Conservation (phyloP, 371 early-diverging fungal genomes). For the Syncephalastrum contaminatum region DNA sequence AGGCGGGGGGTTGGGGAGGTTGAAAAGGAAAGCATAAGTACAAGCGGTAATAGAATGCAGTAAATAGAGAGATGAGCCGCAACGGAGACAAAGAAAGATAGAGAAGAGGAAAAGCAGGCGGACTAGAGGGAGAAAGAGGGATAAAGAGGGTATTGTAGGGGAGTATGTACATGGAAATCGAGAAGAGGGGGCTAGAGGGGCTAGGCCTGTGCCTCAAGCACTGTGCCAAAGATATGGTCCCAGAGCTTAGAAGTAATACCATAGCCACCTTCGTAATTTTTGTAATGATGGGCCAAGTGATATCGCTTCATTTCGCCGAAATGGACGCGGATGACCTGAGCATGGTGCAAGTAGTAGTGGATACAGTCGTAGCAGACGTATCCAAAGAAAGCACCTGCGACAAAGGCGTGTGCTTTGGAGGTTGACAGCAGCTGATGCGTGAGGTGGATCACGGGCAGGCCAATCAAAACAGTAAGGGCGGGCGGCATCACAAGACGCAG, state of each 20-base stretch:
- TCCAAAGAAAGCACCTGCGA: constrained; percentile 77
- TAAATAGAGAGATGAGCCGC: too few species aligned
- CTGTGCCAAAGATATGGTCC: constrained; percentile 85
- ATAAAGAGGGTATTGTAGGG: too few species aligned
- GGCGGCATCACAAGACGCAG: constrained; percentile 96
- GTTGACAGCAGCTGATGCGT: constrained; percentile 54
- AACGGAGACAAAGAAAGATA: too few species aligned
- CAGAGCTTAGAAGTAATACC: constrained; percentile 93
- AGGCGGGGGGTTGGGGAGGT: too few species aligned
- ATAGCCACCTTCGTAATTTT: constrained; percentile 80
- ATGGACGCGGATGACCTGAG: constrained; percentile 65
- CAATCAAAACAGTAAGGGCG: constrained; percentile 71
- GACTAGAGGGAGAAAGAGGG: too few species aligned
- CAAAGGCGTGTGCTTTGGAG: constrained; percentile 56
- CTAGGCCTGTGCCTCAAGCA: constrained; percentile 2
- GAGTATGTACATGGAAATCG: too few species aligned
- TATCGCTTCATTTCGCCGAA: constrained; percentile 88
- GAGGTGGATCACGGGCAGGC: constrained; percentile 56
- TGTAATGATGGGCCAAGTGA: constrained; percentile 95
- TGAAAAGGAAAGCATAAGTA: too few species aligned
- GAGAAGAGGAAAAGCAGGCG: too few species aligned
- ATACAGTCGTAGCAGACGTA: constrained; percentile 89
- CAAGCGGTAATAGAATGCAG: too few species aligned
- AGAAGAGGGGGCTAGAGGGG: too few species aligned
- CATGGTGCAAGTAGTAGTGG: constrained; percentile 96